phyloP scores from a whole-genome alignment of 768 basidiomycete genomes.

The Porphyrellus cyaneotinctus region DNA sequence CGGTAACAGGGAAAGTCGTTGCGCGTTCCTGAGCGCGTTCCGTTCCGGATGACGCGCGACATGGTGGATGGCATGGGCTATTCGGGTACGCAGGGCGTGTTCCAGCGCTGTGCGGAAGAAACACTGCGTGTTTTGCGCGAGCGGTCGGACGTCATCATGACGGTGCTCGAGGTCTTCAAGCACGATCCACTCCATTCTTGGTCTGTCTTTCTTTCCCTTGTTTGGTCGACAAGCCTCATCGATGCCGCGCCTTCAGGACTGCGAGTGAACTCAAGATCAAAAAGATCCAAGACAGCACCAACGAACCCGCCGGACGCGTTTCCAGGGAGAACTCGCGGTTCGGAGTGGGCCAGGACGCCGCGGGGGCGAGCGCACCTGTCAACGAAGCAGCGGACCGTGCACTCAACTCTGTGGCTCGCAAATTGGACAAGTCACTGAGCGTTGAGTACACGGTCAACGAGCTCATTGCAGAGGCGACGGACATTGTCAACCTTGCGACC shows the following conservation, averaged over 20 bases:
- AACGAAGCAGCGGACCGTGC: constrained; percentile 91
- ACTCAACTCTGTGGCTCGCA: constrained; percentile 70
- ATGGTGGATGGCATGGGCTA: constrained; percentile 93
- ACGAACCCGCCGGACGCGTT: constrained; percentile 21
- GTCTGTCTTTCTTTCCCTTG: constrained; percentile 38
- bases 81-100: constrained; percentile 88
- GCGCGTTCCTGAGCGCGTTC: constrained; percentile 79
- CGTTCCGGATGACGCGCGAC: constrained; percentile 92
- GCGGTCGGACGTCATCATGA: constrained; percentile 83
- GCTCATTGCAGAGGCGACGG: constrained; percentile 84
- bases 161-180: constrained; percentile 94
- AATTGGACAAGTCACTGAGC: constrained; percentile 80
- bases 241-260: constrained; percentile 47
- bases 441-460: constrained; percentile 94
- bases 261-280: constrained; percentile 73
- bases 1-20: constrained; percentile 70
- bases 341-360: constrained; percentile 56
- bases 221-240: neutral
- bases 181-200: constrained; percentile 94
- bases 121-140: constrained; percentile 87
- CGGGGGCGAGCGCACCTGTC: constrained; percentile 55
- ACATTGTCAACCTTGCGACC: constrained; percentile 66
- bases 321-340: constrained; percentile 29
- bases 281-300: constrained; percentile 49
- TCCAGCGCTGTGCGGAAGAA: constrained; percentile 92